Evolutionary conservation across 352 stramenopile species (phyloP), one percentile per base, ranked within the genome.

Genomic region (Stephanocyclus meneghinianus): DNA sequence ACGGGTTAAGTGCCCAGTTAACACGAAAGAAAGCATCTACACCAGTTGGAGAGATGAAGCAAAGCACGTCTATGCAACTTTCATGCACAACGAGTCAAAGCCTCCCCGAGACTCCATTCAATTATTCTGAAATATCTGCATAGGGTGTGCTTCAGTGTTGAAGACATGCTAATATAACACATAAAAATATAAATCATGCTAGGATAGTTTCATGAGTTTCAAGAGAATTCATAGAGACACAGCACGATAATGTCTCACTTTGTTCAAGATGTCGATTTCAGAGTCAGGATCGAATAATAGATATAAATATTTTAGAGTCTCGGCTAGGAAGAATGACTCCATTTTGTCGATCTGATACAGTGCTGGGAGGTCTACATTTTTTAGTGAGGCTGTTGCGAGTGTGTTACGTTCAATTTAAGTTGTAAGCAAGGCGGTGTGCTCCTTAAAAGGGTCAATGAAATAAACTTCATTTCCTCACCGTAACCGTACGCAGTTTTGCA

Each of bases 221-320:
- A 26, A 26, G 21, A 26, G 21, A 26, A 26, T 26, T 26, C 94
- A 72, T 95, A 96, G 74, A 51, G 16, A 51, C 11, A 51, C 16
- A 51, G 11, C 45, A n/a, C 45, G 45, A 51, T 11, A 26, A 26
- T 26, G 21, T 26, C 66, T 59, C 15, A 66, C 66, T 42, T 97
- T 91, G 69, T 96, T 93, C 15, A 98, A 84, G 10, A 95, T 87
- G 53, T 84, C 61, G 26, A 85, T 71, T 15, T 82, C 50, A 15
- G 53, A 76, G n/a, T 92, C 84, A 2, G 89, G 83, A 61, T 80
- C 81, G 75, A 97, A 92, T 2, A 98, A 88, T 44, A 98, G 79
- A 86, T 97, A 98, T 50, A 97, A 89, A 77, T 98, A 99, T 90
- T 99, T 99, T 63, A 99, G 88, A 57, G 96, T 98, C 89, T 98